These are phyloP conservation scores for Cryptococcus neoformans DNA, from an alignment of 1,284 basidiomycete genomes.

Conservation along the genomic window DNA sequence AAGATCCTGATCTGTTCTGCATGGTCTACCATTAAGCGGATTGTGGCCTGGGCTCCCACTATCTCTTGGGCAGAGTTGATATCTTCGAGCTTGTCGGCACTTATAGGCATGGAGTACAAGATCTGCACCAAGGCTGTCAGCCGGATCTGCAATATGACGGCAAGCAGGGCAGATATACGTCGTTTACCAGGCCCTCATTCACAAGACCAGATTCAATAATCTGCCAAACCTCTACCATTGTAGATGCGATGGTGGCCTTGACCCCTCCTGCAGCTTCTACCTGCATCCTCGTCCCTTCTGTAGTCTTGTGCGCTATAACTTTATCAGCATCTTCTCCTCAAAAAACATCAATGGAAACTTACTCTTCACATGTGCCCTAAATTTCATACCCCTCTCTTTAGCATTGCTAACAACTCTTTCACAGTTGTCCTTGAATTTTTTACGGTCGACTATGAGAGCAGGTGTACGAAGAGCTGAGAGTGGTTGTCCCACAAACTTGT, in stretches of 20 bases:
- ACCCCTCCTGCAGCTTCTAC: slow-evolving; percentile 57
- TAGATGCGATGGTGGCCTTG: slow-evolving; percentile 33
- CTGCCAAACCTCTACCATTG: slow-evolving; percentile 40
- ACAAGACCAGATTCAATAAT: slow-evolving; percentile 53
- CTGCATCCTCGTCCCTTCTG: slow-evolving; percentile 68
- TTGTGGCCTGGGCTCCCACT: slow-evolving; percentile 56
- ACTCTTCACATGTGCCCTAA: slow-evolving; percentile 80
- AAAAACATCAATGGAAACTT: slow-evolving; percentile 56
- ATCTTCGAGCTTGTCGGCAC: slow-evolving; percentile 68
- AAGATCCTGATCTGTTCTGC: slow-evolving; percentile 66
- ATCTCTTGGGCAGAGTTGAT: slow-evolving; percentile 61
- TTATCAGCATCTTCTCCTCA: slow-evolving; percentile 7
- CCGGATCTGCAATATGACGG: background rate
- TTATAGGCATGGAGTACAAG: slow-evolving; percentile 71
- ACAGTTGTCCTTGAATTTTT: slow-evolving; percentile 68
- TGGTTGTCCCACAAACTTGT: slow-evolving; percentile 61
- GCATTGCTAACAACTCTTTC: slow-evolving; percentile 65
- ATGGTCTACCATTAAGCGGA: slow-evolving; percentile 73
- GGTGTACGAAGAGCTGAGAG: slow-evolving; percentile 68
- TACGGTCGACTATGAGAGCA: slow-evolving; percentile 70
- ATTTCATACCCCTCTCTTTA: slow-evolving; percentile 62
- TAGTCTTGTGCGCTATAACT: slow-evolving; percentile 56
- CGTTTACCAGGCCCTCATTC: slow-evolving; percentile 64
- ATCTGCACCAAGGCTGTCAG: slow-evolving; percentile 54
- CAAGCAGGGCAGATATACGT: slow-evolving; percentile 57